Evolutionary conservation across 2,329 filamentous ascomycete genomes (phyloP).

Genomic region (Botryotinia globosa): DNA sequence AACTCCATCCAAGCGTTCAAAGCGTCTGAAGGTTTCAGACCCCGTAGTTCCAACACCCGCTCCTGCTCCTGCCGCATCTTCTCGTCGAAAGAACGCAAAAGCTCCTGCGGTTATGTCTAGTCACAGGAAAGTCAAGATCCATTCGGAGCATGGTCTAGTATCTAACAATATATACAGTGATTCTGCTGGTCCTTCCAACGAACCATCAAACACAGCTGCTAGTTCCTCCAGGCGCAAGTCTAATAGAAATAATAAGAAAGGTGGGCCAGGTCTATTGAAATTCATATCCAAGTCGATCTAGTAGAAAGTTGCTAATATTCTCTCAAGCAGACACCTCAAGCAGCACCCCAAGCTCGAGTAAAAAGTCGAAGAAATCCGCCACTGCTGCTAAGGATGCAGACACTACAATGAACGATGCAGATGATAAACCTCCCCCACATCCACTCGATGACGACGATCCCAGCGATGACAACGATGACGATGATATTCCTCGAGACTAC

Average conservation of each 20-base stretch:
- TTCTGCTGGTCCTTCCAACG: constrained; percentile 62
- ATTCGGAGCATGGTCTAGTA: constrained; percentile 31
- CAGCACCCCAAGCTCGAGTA: constrained; percentile 33
- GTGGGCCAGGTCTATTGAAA: constrained; percentile 46
- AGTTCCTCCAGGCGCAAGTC: constrained; percentile 70
- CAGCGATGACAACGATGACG: constrained; percentile 58
- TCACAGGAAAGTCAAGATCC: constrained; percentile 56
- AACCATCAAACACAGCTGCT: constrained; percentile 51
- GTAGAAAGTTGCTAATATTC: constrained; percentile 23
- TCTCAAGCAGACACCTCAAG: constrained; percentile 38
- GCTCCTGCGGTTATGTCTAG: constrained; percentile 67
- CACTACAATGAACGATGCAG: constrained; percentile 58
- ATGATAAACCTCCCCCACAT: constrained; percentile 31
- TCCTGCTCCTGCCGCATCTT: constrained; percentile 41
- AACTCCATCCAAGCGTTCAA: constrained; percentile 58
- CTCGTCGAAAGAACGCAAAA: constrained; percentile 60
- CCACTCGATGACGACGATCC: constrained; percentile 46
- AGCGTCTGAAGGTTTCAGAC: constrained; percentile 66
- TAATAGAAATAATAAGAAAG: constrained; percentile 64
- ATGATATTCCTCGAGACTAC: constrained; percentile 53
- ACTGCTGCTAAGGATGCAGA: constrained; percentile 64
- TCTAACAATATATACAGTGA: constrained; percentile 46
- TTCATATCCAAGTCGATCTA: constrained; percentile 40
- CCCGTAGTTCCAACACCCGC: constrained; percentile 40
- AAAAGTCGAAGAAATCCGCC: constrained; percentile 51